Base-by-base conservation (phyloP, 768 basidiomycete genomes). In the Boletus tylopilopsis region DNA sequence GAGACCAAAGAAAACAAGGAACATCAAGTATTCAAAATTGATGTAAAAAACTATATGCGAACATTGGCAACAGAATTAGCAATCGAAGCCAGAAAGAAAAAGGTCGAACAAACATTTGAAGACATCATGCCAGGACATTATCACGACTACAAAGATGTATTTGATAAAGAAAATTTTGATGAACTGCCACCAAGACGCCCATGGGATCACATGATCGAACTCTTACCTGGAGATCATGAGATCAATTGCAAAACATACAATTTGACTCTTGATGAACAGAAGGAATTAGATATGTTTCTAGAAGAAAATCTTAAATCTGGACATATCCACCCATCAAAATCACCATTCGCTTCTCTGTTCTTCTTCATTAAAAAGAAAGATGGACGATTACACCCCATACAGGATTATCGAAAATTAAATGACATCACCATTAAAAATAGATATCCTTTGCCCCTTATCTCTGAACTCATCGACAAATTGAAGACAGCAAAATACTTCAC, bases 401-500 rank as follows among this genome's bases (percentile, higher is more conserved):
- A n/a, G n/a, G n/a, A n/a, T n/a, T n/a, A n/a, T n/a, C n/a, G n/a
- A n/a, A n/a, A n/a, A 2, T 8, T 45, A 0, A 45, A 45, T 13
- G n/a, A 1, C 0, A 23, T 24, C 2, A 45, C 34, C 5, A 15
- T 45, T 0, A 45, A 45, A 19, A 45, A 35, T 12, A 1, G 6
- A 0, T 44, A 44, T 18, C 32, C 32, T 0, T 16, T 44, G 1
- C 32, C 42, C 2, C 9, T 55, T 0, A 42, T 42, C n/a, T n/a
- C n/a, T n/a, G 54, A 69, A 15, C 27, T 68, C 2, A 36, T 69
- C 11, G 40, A 66, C 6, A 56, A 61, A 16, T 55, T 70, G 0
- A 47, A 53, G 5, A 30, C 42, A 0, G 54, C 68, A 0, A 35
- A 44, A 0, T 46, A 64, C 46, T 68, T 67, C 46, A 64, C 63